A percentile compares a stretch with the other conserved stretches of the same genome.
Conservation (phyloP, 2,329 filamentous ascomycete genomes). For the Colletotrichum lini region DNA sequence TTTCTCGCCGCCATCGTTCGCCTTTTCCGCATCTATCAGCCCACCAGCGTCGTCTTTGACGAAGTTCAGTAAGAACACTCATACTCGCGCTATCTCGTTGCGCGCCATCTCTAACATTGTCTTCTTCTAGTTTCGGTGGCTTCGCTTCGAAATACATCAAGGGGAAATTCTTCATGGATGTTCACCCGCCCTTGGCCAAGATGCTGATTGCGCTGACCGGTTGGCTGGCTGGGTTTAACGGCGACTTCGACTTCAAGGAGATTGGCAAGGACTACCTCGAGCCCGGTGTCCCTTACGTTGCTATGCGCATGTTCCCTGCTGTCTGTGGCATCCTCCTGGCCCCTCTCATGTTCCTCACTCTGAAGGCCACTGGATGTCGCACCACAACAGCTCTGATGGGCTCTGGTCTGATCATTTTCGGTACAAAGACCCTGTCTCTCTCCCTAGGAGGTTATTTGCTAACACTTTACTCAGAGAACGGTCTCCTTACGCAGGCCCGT, state of each 20-base stretch:
- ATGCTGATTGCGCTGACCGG: conserved; percentile 95
- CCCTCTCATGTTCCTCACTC: conserved; percentile 92
- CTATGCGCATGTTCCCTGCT: conserved; percentile 95
- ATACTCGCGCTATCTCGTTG: conserved; percentile 8
- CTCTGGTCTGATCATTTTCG: conserved; percentile 90
- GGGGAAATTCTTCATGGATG: conserved; percentile 99
- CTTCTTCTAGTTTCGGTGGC: conserved; percentile 83
- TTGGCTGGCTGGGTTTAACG: conserved; percentile 95
- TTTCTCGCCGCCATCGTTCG: conserved; percentile 84
- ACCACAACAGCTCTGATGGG: conserved; percentile 88
- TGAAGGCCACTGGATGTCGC: conserved; percentile 91
- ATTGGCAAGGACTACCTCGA: conserved; percentile 99
- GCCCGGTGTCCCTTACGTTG: conserved; percentile 94
- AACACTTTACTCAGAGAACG: conserved; percentile 79
- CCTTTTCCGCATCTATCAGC: conserved; percentile 96
- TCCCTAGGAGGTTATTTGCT: conserved; percentile 43
- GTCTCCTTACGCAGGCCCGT: conserved; percentile 92
- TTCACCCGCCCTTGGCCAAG: conserved; percentile 98
- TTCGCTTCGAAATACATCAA: conserved; percentile 99
- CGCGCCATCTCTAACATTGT: conserved; percentile 16
- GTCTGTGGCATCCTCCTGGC: conserved; percentile 90
- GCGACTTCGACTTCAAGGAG: conserved; percentile 98
- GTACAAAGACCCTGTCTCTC: conserved; percentile 59
- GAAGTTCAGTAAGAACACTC: conserved; percentile 89
- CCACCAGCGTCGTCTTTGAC: conserved; percentile 96